These are phyloP conservation scores for Thermothielavioides terrestris DNA, from an alignment of 495 filamentous ascomycete genomes.

Conservation along the genomic window DNA sequence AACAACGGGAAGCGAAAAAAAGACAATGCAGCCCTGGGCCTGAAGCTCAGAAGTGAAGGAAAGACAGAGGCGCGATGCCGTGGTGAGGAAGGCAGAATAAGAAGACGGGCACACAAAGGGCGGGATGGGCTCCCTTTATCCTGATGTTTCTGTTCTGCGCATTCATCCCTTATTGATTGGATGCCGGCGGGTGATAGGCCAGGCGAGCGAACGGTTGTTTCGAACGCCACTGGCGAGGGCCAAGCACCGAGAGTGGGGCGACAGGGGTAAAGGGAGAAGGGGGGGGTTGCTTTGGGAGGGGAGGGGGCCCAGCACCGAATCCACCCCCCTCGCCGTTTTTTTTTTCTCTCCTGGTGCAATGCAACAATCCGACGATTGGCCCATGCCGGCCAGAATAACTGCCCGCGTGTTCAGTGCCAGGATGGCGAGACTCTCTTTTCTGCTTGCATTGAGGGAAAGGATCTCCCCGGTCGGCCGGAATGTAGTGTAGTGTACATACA, in stretches of 20 bases:
- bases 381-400: too few relatives aligned
- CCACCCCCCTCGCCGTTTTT: too few relatives aligned
- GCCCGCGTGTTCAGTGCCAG: too few relatives aligned
- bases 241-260: conserved; percentile 2
- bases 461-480: too few relatives aligned
- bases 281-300: not conserved
- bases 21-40: conserved; percentile 11
- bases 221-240: conserved; percentile 17
- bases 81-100: conserved; percentile 11
- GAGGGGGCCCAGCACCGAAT: too few relatives aligned
- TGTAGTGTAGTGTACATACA: too few relatives aligned
- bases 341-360: too few relatives aligned
- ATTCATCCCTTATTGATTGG: conserved; percentile 21
- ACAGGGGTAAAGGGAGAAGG: conserved; percentile 4
- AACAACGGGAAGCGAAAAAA: conserved; percentile 11
- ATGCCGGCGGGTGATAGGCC: not conserved
- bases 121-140: conserved; percentile 19
- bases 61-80: conserved; percentile 16
- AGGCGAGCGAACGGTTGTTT: conserved; percentile 12
- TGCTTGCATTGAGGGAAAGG: too few relatives aligned
- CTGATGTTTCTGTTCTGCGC: conserved; percentile 23
- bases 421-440: too few relatives aligned
- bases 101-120: conserved; percentile 4
- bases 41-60: conserved; percentile 16
- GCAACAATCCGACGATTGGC: too few relatives aligned